Evolutionary conservation across 805 yeast species (phyloP).

Genomic region (Scheffersomyces lignosus): DNA sequence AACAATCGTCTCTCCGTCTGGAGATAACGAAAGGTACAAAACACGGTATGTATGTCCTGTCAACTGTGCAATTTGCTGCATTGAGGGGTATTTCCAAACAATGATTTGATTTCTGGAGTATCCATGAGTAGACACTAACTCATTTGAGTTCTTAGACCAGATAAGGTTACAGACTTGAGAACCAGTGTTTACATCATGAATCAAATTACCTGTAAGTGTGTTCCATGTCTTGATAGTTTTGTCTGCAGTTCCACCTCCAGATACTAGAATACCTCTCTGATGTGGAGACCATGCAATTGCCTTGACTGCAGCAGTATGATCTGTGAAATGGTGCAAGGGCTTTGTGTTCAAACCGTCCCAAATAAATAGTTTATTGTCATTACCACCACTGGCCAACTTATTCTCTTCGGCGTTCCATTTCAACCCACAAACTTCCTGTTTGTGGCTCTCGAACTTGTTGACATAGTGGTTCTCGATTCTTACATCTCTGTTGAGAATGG

Average conservation of each 20-base stretch:
- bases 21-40: slow-evolving; percentile 82
- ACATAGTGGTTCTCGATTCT: slow-evolving; percentile 81
- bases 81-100: slow-evolving; percentile 89
- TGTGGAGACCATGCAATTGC: slow-evolving; percentile 98
- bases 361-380: slow-evolving; percentile 81
- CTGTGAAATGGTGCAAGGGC: slow-evolving; percentile 74
- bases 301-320: slow-evolving; percentile 93
- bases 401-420: slow-evolving; percentile 92
- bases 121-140: slow-evolving; percentile 93
- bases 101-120: slow-evolving; percentile 87
- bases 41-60: slow-evolving; percentile 96
- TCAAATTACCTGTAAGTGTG: slow-evolving; percentile 69
- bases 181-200: slow-evolving; percentile 88
- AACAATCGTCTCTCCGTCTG: slow-evolving; percentile 95
- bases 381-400: slow-evolving; percentile 92
- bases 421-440: slow-evolving; percentile 95
- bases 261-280: slow-evolving; percentile 87
- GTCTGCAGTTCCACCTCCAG: slow-evolving; percentile 98
- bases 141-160: slow-evolving; percentile 92
- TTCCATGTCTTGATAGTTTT: slow-evolving; percentile 91
- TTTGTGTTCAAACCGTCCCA: slow-evolving; percentile 78
- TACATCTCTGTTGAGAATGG: slow-evolving; percentile 88
- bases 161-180: slow-evolving; percentile 93
- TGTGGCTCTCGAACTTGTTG: slow-evolving; percentile 69
- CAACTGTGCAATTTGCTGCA: slow-evolving; percentile 90